Evolutionary conservation across 345 rosid species (phyloP), one percentile per base, ranked within the genome.

Genomic region (Pugionium dolabratum): DNA sequence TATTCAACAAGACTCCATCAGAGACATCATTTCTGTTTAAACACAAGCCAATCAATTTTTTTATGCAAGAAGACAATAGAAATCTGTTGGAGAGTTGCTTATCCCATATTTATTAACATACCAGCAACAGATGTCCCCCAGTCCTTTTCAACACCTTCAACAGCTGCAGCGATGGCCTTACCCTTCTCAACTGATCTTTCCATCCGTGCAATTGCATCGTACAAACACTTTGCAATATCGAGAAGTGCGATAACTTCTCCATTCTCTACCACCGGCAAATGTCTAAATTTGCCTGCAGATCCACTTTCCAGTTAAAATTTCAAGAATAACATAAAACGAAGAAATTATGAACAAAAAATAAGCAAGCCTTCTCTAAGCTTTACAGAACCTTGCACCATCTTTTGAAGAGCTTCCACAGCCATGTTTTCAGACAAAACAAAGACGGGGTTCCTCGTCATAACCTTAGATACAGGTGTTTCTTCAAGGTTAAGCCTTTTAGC

Each of bases 161-260:
- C 97, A 18, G 96, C 97, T 25, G 99, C 97, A 79, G 97, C 96
- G 55, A 95, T 87, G 36, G 96, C 99, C 59, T 95, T 91, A 59
- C 99, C 97, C 57, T 95, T 95, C 77, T 95, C 99, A 74, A 87
- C 90, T 10, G 94, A 86, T 80, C 97, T 91, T 79, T 95, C 99
- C 96, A 95, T 68, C 18, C 99, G 90, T n/a, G 96, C 96, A 76
- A 91, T 95, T 47, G 99, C 97, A 82, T 95, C 99, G 48, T 95
- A 87, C 75, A 95, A 84, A 81, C 99, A 95, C 80, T 95, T 95
- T 11, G 99, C 96, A 59, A 95, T 95, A 61, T 95, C 97, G 1
- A 95, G 91, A 65, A 95, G 81, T 42, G 99, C 96, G 72, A 91
- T 87, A 61, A 95, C 99, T 80, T 89, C 99, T 41, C 99, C 99